Base-by-base conservation (phyloP, 2,329 filamentous ascomycete species). In the Trichoderma afroharzianum region DNA sequence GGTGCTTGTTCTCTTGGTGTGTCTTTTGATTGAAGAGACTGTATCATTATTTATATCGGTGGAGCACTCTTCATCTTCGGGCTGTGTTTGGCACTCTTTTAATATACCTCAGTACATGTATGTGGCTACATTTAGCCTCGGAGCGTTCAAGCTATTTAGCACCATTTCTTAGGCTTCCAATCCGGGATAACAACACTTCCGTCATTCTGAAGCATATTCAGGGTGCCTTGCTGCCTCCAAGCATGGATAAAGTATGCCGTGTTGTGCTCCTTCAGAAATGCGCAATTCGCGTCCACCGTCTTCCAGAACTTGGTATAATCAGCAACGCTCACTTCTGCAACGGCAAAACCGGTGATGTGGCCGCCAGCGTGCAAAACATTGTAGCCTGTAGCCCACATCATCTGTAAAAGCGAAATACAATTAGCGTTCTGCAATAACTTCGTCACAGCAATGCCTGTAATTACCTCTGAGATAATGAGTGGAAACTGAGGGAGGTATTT, bases 271-370 rank as follows among this genome's bases (percentile, higher is more conserved):
- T 69, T 68, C 18, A 75, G 63, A 55, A 71, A 75, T 32, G 68
- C 72, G 43, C 72, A 74, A 8, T 74, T 74, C 15, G 69, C 50
- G 24, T 74, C 73, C 53, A 71, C 53, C 1, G 69, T 64, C 53
- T 74, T 74, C 66, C 74, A 75, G 15, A 70, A 75, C 7, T 50
- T 57, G 6, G 61, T 70, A n/a, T 72, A 75, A 33, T 74, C 70
- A 24, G 66, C 24, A 15, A 68, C 72, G 9, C 74, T 72, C 8
- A 73, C 72, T 57, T 67, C 63, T 28, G 63, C 63, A 57, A 67
- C 14, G 11, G 63, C 63, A 39, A 67, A 67, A 2, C 63, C 63
- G 5, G 63, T 67, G 9, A 67, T 67, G 15, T 67, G 57, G 47
- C 63, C 63, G 6, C 63, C 63, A 36, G 63, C 47, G 14, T 67